These are phyloP conservation scores for Pleurotus citrinopileatus DNA, from an alignment of 768 basidiomycete species.

Conservation along the genomic window DNA sequence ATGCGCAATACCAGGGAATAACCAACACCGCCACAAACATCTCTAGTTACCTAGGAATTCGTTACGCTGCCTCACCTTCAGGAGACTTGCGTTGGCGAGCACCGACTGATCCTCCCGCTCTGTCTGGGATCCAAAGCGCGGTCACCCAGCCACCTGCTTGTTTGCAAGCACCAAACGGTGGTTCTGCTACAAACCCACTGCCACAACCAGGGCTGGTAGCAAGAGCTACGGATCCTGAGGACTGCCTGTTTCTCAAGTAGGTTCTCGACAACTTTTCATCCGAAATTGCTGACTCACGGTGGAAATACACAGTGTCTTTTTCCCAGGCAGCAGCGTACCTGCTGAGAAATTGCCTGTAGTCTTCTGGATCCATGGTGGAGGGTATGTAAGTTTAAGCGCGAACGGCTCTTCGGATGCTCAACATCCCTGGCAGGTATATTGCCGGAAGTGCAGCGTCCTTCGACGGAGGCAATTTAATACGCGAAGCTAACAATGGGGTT, in stretches of 20 bases:
- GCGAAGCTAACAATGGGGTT: constrained; percentile 18
- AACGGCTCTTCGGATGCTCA: neutral
- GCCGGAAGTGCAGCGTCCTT: constrained; percentile 7
- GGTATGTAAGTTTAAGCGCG: neutral
- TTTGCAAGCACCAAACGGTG: constrained; percentile 24
- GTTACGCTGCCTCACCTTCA: constrained; percentile 48
- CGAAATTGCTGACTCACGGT: neutral
- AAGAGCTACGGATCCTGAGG: constrained; percentile 25
- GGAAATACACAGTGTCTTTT: constrained; percentile 26
- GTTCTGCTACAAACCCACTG: constrained; percentile 29
- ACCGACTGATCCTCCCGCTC: constrained; percentile 26
- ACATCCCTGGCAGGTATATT: neutral
- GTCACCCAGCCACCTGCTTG: constrained; percentile 29
- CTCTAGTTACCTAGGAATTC: constrained; percentile 38
- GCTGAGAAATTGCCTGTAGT: constrained; percentile 19
- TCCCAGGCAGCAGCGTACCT: constrained; percentile 27
- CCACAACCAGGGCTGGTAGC: constrained; percentile 9
- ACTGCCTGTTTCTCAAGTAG: constrained; percentile 35
- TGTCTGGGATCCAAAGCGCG: constrained; percentile 28
- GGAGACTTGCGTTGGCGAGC: constrained; percentile 32
- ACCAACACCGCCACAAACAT: constrained; percentile 30
- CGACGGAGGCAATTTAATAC: constrained; percentile 9
- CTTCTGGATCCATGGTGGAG: constrained; percentile 13
- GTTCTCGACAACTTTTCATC: neutral
- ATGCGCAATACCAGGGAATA: constrained; percentile 40